Base-by-base conservation (phyloP, 805 yeast species). In the Zygosaccharomyces rouxii region DNA sequence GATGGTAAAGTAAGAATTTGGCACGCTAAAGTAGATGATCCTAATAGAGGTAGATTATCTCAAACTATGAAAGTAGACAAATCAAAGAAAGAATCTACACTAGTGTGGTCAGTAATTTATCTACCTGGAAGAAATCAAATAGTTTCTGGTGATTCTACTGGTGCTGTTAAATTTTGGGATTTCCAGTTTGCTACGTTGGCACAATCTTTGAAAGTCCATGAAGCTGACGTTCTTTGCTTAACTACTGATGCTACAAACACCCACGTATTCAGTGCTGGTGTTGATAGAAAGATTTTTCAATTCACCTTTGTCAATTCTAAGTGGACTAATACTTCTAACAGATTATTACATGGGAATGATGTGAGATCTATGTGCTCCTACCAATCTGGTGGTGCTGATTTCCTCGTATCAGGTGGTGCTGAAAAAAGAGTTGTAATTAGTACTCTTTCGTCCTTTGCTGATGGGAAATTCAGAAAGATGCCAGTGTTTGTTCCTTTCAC, bases 141-240 rank as follows among this genome's bases (percentile, higher is more conserved):
- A 50, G 95, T 88, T n/a, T 81, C 89, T 51, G 99, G 98, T 47
- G 99, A 94, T 70, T 89, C 97, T 5, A 92, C 97, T 1, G 99
- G 99, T 1, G 76, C 86, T 7, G 79, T 94, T 45, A 92, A 92
- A 67, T 78, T 94, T 55, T 94, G 99, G 99, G 96, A 92, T 60
- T 73, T 84, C 53, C 76, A 79, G 42, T 83, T 80, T 56, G 82
- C 81, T 56, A 83, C 96, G 1, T 71, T 94, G 50, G 73, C 80
- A 44, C 98, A 92, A 67, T 80, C 86, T 21, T 89, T 89, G 66
- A 78, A 80, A 55, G 80, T 81, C 9, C 98, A 94, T 63, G 95
- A 86, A 42, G 97, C 96, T 1, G 99, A 94, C 75, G 87, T 90
- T 3, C 72, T 94, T 55, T 79, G 89, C 49, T 70, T 94, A 42